Conservation (phyloP, 768 basidiomycete species). For the Gloeopeniophorella convolvens region DNA sequence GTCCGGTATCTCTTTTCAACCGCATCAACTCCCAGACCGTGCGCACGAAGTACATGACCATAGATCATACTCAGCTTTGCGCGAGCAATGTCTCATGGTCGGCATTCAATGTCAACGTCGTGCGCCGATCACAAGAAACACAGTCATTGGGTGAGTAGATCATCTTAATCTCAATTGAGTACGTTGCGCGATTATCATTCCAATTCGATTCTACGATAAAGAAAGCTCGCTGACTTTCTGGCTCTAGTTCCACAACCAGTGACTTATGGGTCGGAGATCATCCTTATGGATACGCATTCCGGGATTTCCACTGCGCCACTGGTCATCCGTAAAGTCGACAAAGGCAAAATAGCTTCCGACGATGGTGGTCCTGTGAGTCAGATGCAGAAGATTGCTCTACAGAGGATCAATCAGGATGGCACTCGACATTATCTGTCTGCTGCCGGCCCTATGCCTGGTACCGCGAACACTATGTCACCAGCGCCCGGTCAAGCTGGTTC, state of each 20-base stretch:
- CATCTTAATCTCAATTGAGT: constrained; percentile 33
- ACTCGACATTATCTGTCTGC: constrained; percentile 85
- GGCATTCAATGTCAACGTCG: constrained; percentile 88
- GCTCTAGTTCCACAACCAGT: constrained; percentile 68
- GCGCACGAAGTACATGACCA: constrained; percentile 95
- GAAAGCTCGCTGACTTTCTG: no score
- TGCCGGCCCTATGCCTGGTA: constrained; percentile 75
- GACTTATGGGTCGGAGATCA: constrained; percentile 86
- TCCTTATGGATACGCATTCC: constrained; percentile 76
- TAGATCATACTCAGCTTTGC: constrained; percentile 75
- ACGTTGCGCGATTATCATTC: no score
- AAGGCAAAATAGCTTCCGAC: constrained; percentile 78
- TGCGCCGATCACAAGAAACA: constrained; percentile 63
- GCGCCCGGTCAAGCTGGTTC: constrained; percentile 77
- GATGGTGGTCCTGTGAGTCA: constrained; percentile 91
- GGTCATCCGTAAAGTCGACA: constrained; percentile 88
- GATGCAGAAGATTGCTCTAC: constrained; percentile 93
- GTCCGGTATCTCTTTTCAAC: constrained; percentile 89
- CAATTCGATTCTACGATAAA: no score
- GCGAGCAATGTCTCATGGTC: constrained; percentile 93
- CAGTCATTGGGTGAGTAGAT: constrained; percentile 58
- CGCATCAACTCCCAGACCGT: constrained; percentile 96
- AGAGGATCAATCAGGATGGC: constrained; percentile 75
- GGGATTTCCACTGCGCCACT: constrained; percentile 83
- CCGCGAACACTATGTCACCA: constrained; percentile 62